Conservation (phyloP, 2,329 filamentous ascomycete genomes). For the Sporothrix mexicana region DNA sequence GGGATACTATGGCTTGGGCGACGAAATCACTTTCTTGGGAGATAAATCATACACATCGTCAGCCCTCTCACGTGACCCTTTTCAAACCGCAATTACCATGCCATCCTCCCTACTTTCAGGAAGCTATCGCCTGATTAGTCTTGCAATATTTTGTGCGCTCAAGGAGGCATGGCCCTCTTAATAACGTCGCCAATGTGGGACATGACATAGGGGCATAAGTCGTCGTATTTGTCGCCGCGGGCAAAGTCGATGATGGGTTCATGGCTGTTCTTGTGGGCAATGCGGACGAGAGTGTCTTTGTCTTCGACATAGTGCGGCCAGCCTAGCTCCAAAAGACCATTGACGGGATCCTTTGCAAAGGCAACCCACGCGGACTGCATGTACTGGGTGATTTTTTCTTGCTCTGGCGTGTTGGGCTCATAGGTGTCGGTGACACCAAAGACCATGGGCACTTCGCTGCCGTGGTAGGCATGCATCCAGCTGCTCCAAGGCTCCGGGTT, state of each 20-base stretch:
- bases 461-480: constrained; percentile 30
- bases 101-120: too few species aligned
- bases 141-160: too few species aligned
- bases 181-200: constrained; percentile 14
- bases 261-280: not conserved
- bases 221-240: constrained; percentile 11
- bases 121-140: too few species aligned
- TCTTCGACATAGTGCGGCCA: constrained; percentile 21
- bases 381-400: not conserved
- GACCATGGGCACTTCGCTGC: constrained; percentile 29
- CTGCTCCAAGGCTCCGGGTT: constrained; percentile 2
- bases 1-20: too few species aligned
- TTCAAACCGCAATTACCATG: too few species aligned
- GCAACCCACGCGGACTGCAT: constrained; percentile 18
- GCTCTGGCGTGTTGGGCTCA: not conserved
- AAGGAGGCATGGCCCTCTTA: constrained; percentile 11
- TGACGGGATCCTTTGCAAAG: not conserved
- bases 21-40: too few species aligned
- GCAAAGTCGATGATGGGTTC: not conserved
- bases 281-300: constrained; percentile 6
- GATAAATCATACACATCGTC: too few species aligned
- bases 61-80: too few species aligned
- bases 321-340: not conserved
- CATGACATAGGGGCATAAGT: constrained; percentile 12
- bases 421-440: constrained; percentile 25